phyloP scores from a whole-genome alignment of 345 rosid species.

The Ailanthus altissimus region DNA sequence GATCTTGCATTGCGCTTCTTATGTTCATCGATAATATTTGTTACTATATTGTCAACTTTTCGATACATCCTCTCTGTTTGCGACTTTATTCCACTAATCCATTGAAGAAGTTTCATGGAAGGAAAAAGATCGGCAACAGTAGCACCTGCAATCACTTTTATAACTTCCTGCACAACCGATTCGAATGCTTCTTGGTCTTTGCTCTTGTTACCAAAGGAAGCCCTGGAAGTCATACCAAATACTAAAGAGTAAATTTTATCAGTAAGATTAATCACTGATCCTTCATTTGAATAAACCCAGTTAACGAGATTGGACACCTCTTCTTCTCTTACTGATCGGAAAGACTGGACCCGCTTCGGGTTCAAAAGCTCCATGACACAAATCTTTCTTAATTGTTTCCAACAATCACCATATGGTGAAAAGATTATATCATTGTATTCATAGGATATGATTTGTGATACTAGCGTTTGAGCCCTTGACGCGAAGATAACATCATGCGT shows the following conservation, averaged over 20 bases:
- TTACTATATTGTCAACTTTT: slow-evolving; percentile 16
- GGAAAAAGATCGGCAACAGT: slow-evolving; percentile 31
- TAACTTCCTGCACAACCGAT: neutral
- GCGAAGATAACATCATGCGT: slow-evolving; percentile 34
- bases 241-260: neutral
- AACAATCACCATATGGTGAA: slow-evolving; percentile 15
- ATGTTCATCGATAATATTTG: slow-evolving; percentile 23
- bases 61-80: slow-evolving; percentile 16
- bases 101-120: slow-evolving; percentile 23
- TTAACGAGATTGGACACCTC: slow-evolving; percentile 10
- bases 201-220: slow-evolving; percentile 2
- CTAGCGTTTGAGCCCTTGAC: slow-evolving; percentile 20
- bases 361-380: neutral
- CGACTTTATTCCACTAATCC: slow-evolving; percentile 16
- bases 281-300: neutral
- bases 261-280: slow-evolving; percentile 5
- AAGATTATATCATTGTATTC: slow-evolving; percentile 7
- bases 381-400: slow-evolving; percentile 20
- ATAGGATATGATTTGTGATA: slow-evolving; percentile 8
- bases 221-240: neutral
- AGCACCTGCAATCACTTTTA: neutral
- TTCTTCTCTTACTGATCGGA: slow-evolving; percentile 24
- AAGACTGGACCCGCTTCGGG: neutral
- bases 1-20: neutral
- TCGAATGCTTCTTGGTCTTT: neutral